Conservation (phyloP, 805 yeast species). For the Zygosaccharomyces pseudorouxii region DNA sequence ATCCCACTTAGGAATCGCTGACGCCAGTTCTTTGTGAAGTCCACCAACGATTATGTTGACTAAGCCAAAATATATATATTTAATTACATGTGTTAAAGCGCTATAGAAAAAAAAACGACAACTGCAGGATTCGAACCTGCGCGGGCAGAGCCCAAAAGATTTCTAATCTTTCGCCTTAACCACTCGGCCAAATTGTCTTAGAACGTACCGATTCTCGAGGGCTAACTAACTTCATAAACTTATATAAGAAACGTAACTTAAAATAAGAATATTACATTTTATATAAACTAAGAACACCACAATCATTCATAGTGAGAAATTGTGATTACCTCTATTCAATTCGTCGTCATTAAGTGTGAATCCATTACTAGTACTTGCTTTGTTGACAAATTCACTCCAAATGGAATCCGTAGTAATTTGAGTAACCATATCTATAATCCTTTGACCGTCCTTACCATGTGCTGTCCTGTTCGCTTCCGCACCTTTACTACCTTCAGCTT, state of each 20-base stretch:
- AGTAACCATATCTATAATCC: constrained; percentile 55
- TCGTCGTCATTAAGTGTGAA: not conserved
- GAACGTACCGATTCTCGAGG: too few species aligned
- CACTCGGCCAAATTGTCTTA: constrained; percentile 61
- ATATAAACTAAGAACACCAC: not conserved
- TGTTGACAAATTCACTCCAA: constrained; percentile 46
- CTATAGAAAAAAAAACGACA: constrained; percentile 49
- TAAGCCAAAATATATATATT: not conserved
- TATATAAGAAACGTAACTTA: not conserved
- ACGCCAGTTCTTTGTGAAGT: not conserved
- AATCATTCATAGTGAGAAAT: not conserved
- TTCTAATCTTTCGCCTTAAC: constrained; percentile 62
- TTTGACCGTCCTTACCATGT: constrained; percentile 45
- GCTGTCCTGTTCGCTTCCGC: constrained; percentile 3
- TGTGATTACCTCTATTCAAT: not conserved
- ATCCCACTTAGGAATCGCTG: not conserved
- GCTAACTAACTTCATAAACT: too few species aligned
- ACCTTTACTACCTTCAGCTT: constrained; percentile 6
- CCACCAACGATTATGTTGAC: too few species aligned
- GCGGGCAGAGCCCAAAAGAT: constrained; percentile 58
- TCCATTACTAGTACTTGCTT: constrained; percentile 4
- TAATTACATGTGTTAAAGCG: too few species aligned
- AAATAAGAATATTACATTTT: not conserved
- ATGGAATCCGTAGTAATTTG: constrained; percentile 62
- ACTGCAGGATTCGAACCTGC: constrained; percentile 71